Evolutionary conservation across 768 basidiomycete species (phyloP).

Genomic region (Hygrophorus pudorinus): DNA sequence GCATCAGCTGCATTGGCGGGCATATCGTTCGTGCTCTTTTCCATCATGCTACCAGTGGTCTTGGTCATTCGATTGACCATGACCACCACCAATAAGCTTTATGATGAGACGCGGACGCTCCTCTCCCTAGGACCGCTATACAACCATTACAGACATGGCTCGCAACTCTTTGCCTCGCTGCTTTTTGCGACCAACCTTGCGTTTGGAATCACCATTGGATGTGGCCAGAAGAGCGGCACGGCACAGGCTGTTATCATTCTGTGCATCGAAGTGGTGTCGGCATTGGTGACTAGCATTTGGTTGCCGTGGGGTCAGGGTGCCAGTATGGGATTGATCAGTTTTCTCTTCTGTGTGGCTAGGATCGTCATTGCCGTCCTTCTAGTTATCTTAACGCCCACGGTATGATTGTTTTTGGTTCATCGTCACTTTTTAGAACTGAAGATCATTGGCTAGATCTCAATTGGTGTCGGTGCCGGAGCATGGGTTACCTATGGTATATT

Average conservation of each 20-base stretch:
- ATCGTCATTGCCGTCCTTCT: slow-evolving; percentile 86
- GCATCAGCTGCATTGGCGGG: slow-evolving; percentile 71
- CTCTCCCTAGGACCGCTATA: slow-evolving; percentile 88
- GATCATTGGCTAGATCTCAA: slow-evolving; percentile 51
- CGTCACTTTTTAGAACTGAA: slow-evolving; percentile 6
- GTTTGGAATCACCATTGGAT: slow-evolving; percentile 80
- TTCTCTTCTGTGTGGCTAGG: slow-evolving; percentile 84
- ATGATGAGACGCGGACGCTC: slow-evolving; percentile 89
- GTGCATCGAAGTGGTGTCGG: slow-evolving; percentile 78
- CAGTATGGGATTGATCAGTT: slow-evolving; percentile 93
- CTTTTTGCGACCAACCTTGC: slow-evolving; percentile 76
- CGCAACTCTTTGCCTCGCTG: slow-evolving; percentile 78
- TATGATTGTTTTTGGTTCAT: slow-evolving; percentile 29
- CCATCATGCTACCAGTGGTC: slow-evolving; percentile 64
- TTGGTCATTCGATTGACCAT: slow-evolving; percentile 70
- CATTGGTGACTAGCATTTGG: slow-evolving; percentile 87
- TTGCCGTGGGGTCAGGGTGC: slow-evolving; percentile 95
- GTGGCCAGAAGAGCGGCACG: slow-evolving; percentile 82
- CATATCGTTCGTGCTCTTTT: slow-evolving; percentile 71
- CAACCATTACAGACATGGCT: slow-evolving; percentile 88
- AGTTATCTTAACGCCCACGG: slow-evolving; percentile 83
- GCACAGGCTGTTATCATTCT: slow-evolving; percentile 87
- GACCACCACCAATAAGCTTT: slow-evolving; percentile 82
- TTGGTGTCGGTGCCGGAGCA: slow-evolving; percentile 69
- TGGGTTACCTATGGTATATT: slow-evolving; percentile 96